A percentile compares a stretch with the other conserved stretches of the same genome.
These are phyloP conservation scores for Cruciata laevipes DNA, from an alignment of 257 asterid genomes.

Conservation along the genomic window DNA sequence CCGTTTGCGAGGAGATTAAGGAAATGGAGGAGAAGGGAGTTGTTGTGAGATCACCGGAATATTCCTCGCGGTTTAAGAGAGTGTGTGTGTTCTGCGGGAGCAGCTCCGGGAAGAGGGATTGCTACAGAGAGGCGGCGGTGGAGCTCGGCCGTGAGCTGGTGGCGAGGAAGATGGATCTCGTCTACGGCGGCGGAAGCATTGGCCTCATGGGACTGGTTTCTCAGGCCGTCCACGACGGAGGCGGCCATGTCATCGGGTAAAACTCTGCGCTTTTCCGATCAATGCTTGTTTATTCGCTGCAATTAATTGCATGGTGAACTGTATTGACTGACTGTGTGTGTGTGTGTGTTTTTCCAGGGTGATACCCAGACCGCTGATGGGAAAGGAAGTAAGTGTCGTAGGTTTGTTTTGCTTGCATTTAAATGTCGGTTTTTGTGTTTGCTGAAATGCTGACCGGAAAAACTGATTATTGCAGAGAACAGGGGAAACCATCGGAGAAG, in stretches of 20 bases:
- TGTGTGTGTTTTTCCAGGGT: slow-evolving; percentile 31
- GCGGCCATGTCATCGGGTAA: slow-evolving; percentile 68
- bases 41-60: slow-evolving; percentile 1
- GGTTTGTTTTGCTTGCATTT: neutral
- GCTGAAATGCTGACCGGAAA: neutral
- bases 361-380: slow-evolving; percentile 59
- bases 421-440: neutral
- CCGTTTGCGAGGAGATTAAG: neutral
- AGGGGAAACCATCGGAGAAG: slow-evolving; percentile 59
- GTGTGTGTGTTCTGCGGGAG: slow-evolving; percentile 77
- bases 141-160: slow-evolving; percentile 67
- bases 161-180: slow-evolving; percentile 51
- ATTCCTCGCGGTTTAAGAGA: slow-evolving; percentile 39
- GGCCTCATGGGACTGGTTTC: slow-evolving; percentile 75
- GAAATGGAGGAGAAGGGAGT: slow-evolving; percentile 18
- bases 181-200: slow-evolving; percentile 73
- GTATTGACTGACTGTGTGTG: neutral
- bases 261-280: neutral
- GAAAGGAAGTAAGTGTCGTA: slow-evolving; percentile 44
- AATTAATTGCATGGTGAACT: neutral
- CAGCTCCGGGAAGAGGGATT: slow-evolving; percentile 61
- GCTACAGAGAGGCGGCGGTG: slow-evolving; percentile 55
- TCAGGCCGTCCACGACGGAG: slow-evolving; percentile 52
- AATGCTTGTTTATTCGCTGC: neutral
- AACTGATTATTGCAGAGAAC: slow-evolving; percentile 35